phyloP scores from a whole-genome alignment of 805 yeast species.

The Myxozyma lipomycoides region DNA sequence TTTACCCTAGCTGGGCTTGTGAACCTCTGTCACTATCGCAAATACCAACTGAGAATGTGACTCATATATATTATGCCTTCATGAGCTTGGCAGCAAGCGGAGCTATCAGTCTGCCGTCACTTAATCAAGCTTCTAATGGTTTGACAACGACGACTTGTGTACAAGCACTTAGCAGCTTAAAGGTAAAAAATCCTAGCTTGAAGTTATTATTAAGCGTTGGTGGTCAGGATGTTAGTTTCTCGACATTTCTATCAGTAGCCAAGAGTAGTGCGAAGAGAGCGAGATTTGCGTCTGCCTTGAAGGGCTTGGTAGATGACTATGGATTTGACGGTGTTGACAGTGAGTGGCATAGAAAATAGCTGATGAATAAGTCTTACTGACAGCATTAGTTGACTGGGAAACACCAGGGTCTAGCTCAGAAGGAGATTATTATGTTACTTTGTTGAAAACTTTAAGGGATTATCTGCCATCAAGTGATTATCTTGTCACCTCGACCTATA shows the following conservation, averaged over 20 bases:
- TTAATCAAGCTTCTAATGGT: conserved; percentile 1
- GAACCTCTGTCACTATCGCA: conserved; percentile 36
- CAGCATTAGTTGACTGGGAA: conserved; percentile 73
- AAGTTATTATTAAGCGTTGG: conserved; percentile 73
- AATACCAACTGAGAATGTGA: conserved; percentile 52
- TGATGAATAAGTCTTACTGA: neutral
- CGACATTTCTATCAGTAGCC: conserved; percentile 46
- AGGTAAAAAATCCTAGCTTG: conserved; percentile 35
- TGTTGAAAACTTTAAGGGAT: conserved; percentile 44
- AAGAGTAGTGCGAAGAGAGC: conserved; percentile 40
- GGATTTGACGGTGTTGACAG: conserved; percentile 82
- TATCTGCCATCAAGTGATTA: conserved; percentile 7
- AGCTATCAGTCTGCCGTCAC: conserved; percentile 46
- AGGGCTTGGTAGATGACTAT: conserved; percentile 46
- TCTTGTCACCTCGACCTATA: conserved; percentile 15
- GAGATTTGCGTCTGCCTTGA: conserved; percentile 49
- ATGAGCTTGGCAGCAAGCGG: conserved; percentile 56
- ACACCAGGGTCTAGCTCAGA: conserved; percentile 56
- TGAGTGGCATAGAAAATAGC: neutral
- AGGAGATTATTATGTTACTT: conserved; percentile 42
- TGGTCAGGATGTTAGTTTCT: conserved; percentile 56
- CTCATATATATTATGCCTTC: conserved; percentile 78
- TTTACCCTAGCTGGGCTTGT: conserved; percentile 25
- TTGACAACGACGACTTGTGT: conserved; percentile 8
- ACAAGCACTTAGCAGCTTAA: neutral